These are phyloP conservation scores for Peronospora farinosa DNA, from an alignment of 352 stramenopile species.

Conservation along the genomic window DNA sequence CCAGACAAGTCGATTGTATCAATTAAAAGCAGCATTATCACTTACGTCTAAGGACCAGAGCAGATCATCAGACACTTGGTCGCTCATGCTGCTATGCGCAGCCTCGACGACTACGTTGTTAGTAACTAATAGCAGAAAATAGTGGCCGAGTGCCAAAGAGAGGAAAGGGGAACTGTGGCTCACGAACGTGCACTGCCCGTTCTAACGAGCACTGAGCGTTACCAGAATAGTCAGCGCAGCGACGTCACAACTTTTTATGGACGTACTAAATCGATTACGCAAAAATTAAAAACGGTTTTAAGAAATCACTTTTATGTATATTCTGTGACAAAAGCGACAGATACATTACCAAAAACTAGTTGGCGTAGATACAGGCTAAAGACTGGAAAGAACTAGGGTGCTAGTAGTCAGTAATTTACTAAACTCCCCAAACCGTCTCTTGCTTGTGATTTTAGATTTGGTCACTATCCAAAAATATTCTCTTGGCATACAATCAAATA, in stretches of 20 bases:
- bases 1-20: neutral
- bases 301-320: too few species aligned
- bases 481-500: too few species aligned
- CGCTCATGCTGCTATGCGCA: conserved; percentile 28
- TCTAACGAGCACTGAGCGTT: conserved; percentile 21
- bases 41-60: conserved; percentile 65
- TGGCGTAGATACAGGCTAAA: too few species aligned
- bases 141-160: neutral
- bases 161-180: neutral
- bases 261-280: neutral
- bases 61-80: conserved; percentile 62
- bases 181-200: conserved; percentile 2
- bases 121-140: neutral
- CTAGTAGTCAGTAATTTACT: too few species aligned
- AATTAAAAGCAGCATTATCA: neutral
- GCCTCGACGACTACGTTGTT: conserved; percentile 1
- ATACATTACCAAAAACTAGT: too few species aligned
- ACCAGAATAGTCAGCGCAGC: conserved; percentile 34
- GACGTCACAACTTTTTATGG: conserved; percentile 17
- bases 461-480: too few species aligned
- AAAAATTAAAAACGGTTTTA: neutral
- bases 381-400: too few species aligned
- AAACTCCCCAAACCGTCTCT: too few species aligned
- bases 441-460: too few species aligned
- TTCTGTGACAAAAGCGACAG: too few species aligned